Evolutionary conservation across 2,329 filamentous ascomycete genomes (phyloP).

Genomic region (Apiospora rasikravindrae): DNA sequence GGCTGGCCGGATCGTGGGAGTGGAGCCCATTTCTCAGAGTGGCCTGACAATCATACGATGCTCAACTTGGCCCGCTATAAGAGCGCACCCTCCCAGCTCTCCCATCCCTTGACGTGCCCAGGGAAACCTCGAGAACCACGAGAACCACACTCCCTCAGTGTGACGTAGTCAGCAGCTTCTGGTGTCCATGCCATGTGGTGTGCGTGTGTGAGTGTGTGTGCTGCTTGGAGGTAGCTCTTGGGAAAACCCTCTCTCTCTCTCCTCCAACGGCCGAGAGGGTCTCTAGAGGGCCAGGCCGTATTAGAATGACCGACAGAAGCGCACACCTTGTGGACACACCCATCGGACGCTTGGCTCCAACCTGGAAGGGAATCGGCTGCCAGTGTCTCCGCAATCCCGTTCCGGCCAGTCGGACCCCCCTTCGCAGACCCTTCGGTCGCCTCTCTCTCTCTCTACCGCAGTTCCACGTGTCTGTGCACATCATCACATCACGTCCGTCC

Average conservation of each 20-base stretch:
- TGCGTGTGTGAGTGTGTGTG: neutral
- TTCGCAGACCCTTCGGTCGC: constrained; percentile 1
- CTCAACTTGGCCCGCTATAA: constrained; percentile 5
- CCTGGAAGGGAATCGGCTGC: neutral
- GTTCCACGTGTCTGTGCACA: neutral
- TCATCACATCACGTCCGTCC: neutral
- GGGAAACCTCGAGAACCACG: too few species aligned
- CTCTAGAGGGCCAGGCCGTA: neutral
- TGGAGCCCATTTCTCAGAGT: neutral
- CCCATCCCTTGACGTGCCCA: neutral
- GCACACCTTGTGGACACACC: neutral
- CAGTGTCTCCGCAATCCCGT: neutral
- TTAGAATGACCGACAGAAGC: neutral
- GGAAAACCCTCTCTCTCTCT: neutral
- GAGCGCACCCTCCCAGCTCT: constrained; percentile 1
- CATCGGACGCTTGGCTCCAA: constrained; percentile 2
- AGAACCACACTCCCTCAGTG: neutral
- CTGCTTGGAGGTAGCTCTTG: neutral
- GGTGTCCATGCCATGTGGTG: neutral
- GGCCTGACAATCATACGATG: constrained; percentile 14
- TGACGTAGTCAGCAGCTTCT: neutral
- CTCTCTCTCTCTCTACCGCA: neutral
- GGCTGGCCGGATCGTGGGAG: constrained; percentile 8
- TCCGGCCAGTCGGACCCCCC: neutral
- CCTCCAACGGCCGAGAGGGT: neutral